These are phyloP conservation scores for Speleostelium caveatum DNA, from an alignment of 78 protist genomes.

Conservation along the genomic window DNA sequence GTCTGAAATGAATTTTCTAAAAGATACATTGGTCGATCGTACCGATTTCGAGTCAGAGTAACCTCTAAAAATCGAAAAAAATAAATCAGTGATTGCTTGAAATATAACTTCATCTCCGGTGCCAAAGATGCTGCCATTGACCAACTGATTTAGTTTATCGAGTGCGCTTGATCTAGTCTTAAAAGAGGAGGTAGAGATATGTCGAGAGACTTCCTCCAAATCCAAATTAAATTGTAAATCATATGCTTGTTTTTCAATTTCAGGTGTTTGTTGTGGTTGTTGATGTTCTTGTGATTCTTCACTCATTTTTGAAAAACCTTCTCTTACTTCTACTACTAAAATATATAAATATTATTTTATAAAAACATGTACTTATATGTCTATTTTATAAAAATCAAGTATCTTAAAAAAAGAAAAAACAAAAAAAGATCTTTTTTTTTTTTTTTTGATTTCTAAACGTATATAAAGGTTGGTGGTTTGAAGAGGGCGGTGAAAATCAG, in stretches of 20 bases:
- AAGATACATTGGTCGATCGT: neutral
- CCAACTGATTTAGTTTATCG: neutral
- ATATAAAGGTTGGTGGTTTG: no score
- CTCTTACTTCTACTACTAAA: neutral
- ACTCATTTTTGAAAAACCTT: neutral
- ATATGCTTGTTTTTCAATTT: neutral
- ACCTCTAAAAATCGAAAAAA: neutral
- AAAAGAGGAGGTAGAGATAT: no score
- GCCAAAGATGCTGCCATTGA: neutral
- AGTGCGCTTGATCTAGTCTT: neutral
- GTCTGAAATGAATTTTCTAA: neutral
- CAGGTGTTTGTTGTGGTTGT: neutral
- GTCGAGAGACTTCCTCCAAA: no score
- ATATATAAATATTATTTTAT: no score
- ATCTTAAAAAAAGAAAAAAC: no score
- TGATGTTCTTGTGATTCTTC: neutral
- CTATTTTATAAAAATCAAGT: no score
- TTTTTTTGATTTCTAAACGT: no score
- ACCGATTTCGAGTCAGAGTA: neutral
- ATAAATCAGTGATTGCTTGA: neutral
- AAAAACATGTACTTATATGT: no score
- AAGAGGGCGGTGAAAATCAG: no score
- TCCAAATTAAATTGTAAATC: no score
- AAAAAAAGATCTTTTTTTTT: no score
- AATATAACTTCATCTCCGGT: neutral